Evolutionary conservation across 2,329 filamentous ascomycete species (phyloP).

Genomic region (Torrubiella hemipterigena): DNA sequence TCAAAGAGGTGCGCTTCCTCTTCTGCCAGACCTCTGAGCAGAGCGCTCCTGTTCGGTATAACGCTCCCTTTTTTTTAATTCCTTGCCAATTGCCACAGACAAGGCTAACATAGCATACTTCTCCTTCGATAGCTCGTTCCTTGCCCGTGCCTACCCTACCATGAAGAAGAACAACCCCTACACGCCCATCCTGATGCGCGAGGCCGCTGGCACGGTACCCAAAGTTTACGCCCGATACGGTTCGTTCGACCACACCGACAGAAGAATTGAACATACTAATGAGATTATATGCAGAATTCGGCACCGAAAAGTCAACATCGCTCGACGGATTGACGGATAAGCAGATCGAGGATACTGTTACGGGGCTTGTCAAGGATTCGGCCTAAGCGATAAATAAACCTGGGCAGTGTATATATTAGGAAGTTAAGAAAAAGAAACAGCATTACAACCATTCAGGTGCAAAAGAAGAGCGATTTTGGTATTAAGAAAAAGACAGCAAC

Average conservation of each 20-base stretch:
- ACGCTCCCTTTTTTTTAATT: too few relatives aligned
- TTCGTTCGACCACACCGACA: constrained; percentile 31
- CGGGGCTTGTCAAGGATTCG: constrained; percentile 35
- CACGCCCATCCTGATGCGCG: constrained; percentile 87
- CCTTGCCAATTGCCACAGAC: too few relatives aligned
- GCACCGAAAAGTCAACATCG: constrained; percentile 43
- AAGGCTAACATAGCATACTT: too few relatives aligned
- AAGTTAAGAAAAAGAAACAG: constrained; percentile 6
- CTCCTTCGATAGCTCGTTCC: constrained; percentile 78
- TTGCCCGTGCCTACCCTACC: constrained; percentile 82
- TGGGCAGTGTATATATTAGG: constrained; percentile 5
- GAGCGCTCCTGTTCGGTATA: constrained; percentile 78
- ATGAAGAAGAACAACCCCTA: constrained; percentile 99
- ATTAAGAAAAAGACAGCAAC: too few relatives aligned
- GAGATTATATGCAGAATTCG: constrained; percentile 33
- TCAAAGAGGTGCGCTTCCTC: constrained; percentile 94
- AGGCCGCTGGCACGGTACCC: constrained; percentile 74
- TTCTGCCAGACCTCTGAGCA: constrained; percentile 92
- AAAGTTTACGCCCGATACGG: constrained; percentile 89
- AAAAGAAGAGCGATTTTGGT: too few relatives aligned
- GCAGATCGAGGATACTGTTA: constrained; percentile 48
- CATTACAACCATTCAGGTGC: too few relatives aligned
- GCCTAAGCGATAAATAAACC: too few relatives aligned
- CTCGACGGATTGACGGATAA: constrained; percentile 48
- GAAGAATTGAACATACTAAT: constrained; percentile 8